These are phyloP conservation scores for Ogataea paradorogensis DNA, from an alignment of 805 yeast genomes.

Conservation along the genomic window DNA sequence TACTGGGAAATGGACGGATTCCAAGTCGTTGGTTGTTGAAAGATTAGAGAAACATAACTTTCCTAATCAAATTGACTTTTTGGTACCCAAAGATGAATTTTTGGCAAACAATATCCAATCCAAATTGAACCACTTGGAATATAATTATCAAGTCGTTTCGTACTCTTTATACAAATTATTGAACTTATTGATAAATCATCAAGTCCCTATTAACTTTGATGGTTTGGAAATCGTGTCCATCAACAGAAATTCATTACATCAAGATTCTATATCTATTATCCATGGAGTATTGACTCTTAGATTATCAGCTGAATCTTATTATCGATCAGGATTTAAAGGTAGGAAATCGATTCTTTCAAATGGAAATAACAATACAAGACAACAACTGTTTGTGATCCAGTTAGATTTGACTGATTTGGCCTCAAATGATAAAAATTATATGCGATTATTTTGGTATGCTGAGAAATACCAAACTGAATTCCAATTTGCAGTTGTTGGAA, in stretches of 20 bases:
- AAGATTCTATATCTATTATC: constrained; percentile 31
- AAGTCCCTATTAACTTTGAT: background rate
- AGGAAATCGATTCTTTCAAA: constrained; percentile 24
- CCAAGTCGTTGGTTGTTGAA: background rate
- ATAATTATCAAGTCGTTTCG: constrained; percentile 1
- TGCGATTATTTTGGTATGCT: constrained; percentile 32
- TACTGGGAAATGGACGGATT: constrained; percentile 3
- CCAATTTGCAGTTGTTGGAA: constrained; percentile 10
- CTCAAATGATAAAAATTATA: constrained; percentile 20
- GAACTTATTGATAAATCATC: constrained; percentile 3
- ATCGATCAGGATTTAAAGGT: constrained; percentile 35
- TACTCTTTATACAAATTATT: constrained; percentile 13
- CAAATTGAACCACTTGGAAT: constrained; percentile 1
- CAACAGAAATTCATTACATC: constrained; percentile 27
- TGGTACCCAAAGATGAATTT: constrained; percentile 12
- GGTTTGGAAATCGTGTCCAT: constrained; percentile 16
- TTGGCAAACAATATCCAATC: background rate
- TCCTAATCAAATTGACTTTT: constrained; percentile 24
- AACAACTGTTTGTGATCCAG: constrained; percentile 23
- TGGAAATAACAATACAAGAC: constrained; percentile 22
- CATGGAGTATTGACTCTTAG: constrained; percentile 30
- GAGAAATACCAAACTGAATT: constrained; percentile 19
- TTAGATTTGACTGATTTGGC: constrained; percentile 19
- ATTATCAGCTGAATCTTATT: constrained; percentile 31
- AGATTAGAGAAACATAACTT: constrained; percentile 27